Evolutionary conservation across 2,329 filamentous ascomycete genomes (phyloP).

Genomic region (Kalmusia sp.): DNA sequence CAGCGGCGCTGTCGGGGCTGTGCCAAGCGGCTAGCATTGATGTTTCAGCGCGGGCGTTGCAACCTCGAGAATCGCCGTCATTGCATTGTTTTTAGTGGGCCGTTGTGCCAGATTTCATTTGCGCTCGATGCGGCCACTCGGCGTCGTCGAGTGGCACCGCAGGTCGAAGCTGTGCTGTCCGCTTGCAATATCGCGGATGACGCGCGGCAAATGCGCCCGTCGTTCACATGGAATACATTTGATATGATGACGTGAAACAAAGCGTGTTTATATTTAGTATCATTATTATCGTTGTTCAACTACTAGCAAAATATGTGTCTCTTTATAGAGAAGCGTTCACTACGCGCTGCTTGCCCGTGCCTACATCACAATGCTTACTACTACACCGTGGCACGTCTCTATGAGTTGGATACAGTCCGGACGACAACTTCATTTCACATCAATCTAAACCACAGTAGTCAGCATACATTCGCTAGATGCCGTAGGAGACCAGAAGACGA

Average conservation of each 20-base stretch:
- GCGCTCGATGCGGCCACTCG: background rate
- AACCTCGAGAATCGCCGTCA: background rate
- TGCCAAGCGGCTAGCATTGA: conserved; percentile 32
- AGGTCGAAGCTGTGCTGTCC: background rate
- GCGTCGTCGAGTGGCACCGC: too few relatives aligned
- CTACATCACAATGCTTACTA: background rate
- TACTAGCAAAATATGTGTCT: background rate
- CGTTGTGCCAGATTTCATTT: background rate
- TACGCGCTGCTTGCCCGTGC: background rate
- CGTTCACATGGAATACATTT: background rate
- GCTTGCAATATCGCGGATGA: background rate
- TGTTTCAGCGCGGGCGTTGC: conserved; percentile 29
- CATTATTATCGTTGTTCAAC: too few relatives aligned
- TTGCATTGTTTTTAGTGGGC: background rate
- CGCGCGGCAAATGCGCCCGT: conserved; percentile 1
- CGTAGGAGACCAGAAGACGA: conserved; percentile 11
- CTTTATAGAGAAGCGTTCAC: background rate
- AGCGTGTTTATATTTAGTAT: background rate
- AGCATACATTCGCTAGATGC: conserved; percentile 5
- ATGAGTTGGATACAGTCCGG: too few relatives aligned
- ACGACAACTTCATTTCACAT: too few relatives aligned
- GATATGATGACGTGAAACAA: background rate
- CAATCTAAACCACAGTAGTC: conserved; percentile 20
- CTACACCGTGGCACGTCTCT: too few relatives aligned
- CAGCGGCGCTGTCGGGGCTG: conserved; percentile 19